These are phyloP conservation scores for Pistacia atlantica DNA, from an alignment of 345 rosid genomes.

Conservation along the genomic window DNA sequence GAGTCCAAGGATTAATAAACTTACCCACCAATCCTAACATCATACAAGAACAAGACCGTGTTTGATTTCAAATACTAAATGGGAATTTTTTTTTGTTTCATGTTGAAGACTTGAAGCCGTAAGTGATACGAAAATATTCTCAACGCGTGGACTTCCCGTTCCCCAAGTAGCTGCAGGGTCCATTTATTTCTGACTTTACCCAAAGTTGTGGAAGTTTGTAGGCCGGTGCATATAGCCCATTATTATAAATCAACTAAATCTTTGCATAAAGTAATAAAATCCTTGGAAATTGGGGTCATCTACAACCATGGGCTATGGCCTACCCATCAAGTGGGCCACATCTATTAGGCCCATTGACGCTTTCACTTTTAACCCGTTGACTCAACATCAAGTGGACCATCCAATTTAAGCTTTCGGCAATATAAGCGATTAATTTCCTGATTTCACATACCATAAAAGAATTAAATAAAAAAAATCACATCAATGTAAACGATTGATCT, in stretches of 20 bases:
- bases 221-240: slow-evolving; percentile 26
- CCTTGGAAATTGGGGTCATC: slow-evolving; percentile 1
- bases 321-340: neutral
- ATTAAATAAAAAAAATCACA: too few species aligned
- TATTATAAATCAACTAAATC: neutral
- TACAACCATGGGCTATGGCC: neutral
- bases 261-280: too few species aligned
- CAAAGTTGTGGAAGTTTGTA: slow-evolving; percentile 1
- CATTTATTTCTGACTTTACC: neutral
- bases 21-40: too few species aligned
- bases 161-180: neutral
- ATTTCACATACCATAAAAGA: too few species aligned
- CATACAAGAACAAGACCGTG: too few species aligned
- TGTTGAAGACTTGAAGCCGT: too few species aligned
- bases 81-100: too few species aligned
- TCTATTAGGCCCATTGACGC: neutral
- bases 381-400: slow-evolving; percentile 16
- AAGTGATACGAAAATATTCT: neutral
- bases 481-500: too few species aligned
- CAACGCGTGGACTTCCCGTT: neutral
- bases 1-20: too few species aligned
- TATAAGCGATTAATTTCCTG: neutral
- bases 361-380: neutral
- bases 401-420: slow-evolving; percentile 15
- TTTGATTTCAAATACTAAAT: too few species aligned